phyloP scores from a whole-genome alignment of 1,139 yeast genomes.

The Candida smagusa region DNA sequence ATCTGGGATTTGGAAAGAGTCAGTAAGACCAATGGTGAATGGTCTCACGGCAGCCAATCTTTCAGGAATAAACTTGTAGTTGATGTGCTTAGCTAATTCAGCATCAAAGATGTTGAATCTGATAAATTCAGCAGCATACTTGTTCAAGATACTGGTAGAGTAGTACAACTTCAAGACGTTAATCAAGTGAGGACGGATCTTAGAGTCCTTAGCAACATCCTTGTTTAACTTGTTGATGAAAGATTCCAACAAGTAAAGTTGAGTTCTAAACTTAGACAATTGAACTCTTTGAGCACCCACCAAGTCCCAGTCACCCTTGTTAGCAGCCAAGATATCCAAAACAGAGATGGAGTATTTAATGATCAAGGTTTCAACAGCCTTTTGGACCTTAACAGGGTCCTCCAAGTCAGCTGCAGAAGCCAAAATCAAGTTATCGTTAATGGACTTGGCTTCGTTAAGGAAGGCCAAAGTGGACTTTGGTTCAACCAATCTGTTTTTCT shows the following conservation, averaged over 20 bases:
- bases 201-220: conserved; percentile 12
- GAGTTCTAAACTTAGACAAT: conserved; percentile 23
- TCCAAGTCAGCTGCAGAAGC: conserved; percentile 11
- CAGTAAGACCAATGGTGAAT: conserved; percentile 43
- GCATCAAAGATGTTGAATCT: conserved; percentile 33
- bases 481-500: conserved; percentile 34
- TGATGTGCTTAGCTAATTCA: conserved; percentile 31
- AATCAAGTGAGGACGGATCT: conserved; percentile 20
- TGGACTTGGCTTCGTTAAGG: conserved; percentile 32
- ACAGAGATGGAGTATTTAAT: conserved; percentile 24
- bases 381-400: conserved; percentile 13
- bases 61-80: conserved; percentile 30
- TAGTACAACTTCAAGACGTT: conserved; percentile 22
- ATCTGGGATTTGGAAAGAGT: conserved; percentile 48
- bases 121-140: conserved; percentile 40
- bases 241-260: conserved; percentile 23
- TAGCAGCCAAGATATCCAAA: conserved; percentile 24
- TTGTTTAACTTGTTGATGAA: conserved; percentile 16
- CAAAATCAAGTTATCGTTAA: conserved; percentile 6
- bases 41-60: conserved; percentile 42
- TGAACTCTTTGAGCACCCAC: conserved; percentile 24
- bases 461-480: conserved; percentile 35
- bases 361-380: conserved; percentile 23
- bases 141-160: conserved; percentile 29
- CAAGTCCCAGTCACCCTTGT: conserved; percentile 34